Evolutionary conservation across 129 eudicot species (phyloP).

Genomic region (Flaveria trinervia): DNA sequence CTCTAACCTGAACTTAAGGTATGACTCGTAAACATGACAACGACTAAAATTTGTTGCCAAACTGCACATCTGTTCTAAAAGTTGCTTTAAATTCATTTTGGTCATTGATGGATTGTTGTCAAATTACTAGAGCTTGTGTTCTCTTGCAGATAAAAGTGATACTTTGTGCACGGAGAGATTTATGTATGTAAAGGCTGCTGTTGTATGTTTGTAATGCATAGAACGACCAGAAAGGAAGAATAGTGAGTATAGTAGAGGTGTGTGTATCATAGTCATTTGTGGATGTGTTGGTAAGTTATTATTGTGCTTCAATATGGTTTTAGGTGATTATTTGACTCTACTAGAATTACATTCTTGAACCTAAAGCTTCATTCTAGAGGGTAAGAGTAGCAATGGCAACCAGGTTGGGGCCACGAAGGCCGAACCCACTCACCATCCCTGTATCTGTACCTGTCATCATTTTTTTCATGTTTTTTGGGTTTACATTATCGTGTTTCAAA

Average conservation of each 20-base stretch:
- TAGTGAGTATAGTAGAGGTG: constrained; percentile 20
- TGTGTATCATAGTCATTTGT: constrained; percentile 33
- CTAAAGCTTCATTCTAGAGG: no score
- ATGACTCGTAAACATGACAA: constrained; percentile 13
- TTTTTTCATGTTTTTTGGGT: no score
- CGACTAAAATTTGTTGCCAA: neutral
- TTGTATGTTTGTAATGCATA: constrained; percentile 36
- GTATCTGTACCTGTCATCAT: no score
- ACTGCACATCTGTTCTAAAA: neutral
- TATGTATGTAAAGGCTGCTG: constrained; percentile 27
- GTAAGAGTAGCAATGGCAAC: no score
- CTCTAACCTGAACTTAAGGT: constrained; percentile 29
- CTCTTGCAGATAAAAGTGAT: constrained; percentile 29
- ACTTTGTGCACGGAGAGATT: constrained; percentile 15
- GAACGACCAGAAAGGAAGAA: constrained; percentile 1
- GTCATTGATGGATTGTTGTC: neutral
- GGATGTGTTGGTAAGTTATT: constrained; percentile 14
- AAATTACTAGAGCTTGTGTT: neutral
- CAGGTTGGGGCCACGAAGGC: no score
- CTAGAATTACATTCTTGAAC: neutral
- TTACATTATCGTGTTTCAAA: no score
- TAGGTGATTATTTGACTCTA: constrained; percentile 11
- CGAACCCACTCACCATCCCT: no score
- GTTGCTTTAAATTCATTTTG: neutral
- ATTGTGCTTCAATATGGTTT: constrained; percentile 23